These are phyloP conservation scores for Tilletiaria anomala DNA, from an alignment of 1,284 basidiomycete species.

Conservation along the genomic window DNA sequence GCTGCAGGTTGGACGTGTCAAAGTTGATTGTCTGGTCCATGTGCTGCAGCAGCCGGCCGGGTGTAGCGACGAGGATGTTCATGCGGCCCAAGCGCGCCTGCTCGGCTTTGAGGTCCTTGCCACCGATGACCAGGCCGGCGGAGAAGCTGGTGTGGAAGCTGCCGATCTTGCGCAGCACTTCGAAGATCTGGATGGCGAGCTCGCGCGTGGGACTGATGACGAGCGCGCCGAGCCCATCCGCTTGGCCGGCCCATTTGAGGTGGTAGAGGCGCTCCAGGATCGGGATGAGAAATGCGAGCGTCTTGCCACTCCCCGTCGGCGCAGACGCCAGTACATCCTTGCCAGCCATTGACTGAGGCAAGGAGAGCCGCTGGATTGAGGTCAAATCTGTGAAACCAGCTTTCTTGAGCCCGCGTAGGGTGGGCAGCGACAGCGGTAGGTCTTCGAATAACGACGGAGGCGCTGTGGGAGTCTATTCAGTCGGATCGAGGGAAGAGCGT, in stretches of 20 bases:
- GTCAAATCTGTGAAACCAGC: constrained; percentile 35
- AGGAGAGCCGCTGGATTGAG: constrained; percentile 27
- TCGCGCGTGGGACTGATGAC: constrained; percentile 92
- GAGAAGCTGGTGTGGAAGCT: constrained; percentile 74
- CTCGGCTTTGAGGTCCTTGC: constrained; percentile 90
- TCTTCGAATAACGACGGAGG: constrained; percentile 10
- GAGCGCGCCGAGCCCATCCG: constrained; percentile 75
- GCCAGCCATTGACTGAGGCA: constrained; percentile 26
- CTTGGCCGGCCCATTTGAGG: constrained; percentile 61
- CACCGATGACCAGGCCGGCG: constrained; percentile 88
- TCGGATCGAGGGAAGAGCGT: constrained; percentile 3
- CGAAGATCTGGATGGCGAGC: constrained; percentile 92
- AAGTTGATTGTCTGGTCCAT: constrained; percentile 97
- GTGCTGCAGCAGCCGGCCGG: constrained; percentile 85
- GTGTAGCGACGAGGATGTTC: constrained; percentile 96
- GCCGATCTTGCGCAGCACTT: constrained; percentile 81
- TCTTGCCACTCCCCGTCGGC: constrained; percentile 68
- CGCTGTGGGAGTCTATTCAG: not conserved
- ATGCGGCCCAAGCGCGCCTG: constrained; percentile 61
- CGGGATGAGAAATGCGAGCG: constrained; percentile 65
- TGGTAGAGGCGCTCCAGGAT: constrained; percentile 60
- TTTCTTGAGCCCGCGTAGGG: constrained; percentile 13
- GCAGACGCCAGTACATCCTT: constrained; percentile 55
- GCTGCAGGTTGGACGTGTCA: constrained; percentile 72
- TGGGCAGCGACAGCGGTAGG: constrained; percentile 20